Evolutionary conservation across 164 flowering plant genomes (phyloP), one percentile per base, ranked within the genome.

Genomic region (Protea cynaroides): DNA sequence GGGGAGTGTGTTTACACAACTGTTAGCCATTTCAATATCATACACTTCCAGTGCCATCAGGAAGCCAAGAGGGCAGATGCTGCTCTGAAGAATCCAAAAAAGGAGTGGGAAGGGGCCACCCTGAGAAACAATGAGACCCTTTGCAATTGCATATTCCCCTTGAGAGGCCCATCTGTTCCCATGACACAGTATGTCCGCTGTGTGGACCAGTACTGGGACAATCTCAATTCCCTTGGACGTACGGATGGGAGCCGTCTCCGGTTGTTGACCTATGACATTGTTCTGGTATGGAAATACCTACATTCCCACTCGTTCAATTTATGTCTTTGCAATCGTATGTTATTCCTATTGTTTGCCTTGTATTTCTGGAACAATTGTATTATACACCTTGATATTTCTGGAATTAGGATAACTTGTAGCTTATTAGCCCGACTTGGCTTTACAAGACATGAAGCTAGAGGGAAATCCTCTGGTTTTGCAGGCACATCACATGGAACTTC

Each of bases 31-130:
- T 95, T 95, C 83, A 95, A 92, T 67, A 85, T 95, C 71, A 95
- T 95, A 66, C 99, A 95, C 67, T 92, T 85, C 82, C 97, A 92
- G 72, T 95, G 99, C 75, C 99, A 95, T 75, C 96, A 86, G 59
- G 97, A 95, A 78, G 99, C 99, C 43, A 95, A 95, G 71, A 73
- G 97, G 74, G 96, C 97, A 23, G 99, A 95, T 79, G 92, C 97
- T 51, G 97, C 96, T 69, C 76, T 95, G 21, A 92, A 63, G 65
- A 88, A 80, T 76, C 99, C 99, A 51, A 95, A 95, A 84, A 95
- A 92, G 78, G 99, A 95, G 71, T 95, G 99, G 99, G 99, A 95
- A 49, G 99, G 99, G 3, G 99, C 99, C 50, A 82, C 97, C 34
- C 86, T 95, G 12, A 74, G 99, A 65, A 95, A 95, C 82, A 95